phyloP scores from a whole-genome alignment of 805 yeast species.

The Schwanniomyces polymorphus region DNA sequence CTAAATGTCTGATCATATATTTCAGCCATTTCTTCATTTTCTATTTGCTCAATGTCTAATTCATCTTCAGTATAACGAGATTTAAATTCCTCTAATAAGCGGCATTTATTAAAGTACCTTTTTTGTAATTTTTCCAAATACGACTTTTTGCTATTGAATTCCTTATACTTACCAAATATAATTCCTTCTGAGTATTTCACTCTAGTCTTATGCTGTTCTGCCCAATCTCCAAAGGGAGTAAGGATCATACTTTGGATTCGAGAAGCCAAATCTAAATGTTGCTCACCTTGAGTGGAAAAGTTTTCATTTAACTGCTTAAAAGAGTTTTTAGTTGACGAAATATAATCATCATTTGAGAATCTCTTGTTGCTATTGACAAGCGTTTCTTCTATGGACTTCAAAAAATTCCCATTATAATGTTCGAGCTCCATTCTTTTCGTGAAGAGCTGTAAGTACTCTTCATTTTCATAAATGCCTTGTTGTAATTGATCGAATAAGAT shows the following conservation, averaged over 20 bases:
- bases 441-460: conserved; percentile 64
- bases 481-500: conserved; percentile 52
- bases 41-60: conserved; percentile 25
- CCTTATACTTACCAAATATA: conserved; percentile 50
- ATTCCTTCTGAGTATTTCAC: conserved; percentile 60
- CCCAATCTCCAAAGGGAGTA: conserved; percentile 74
- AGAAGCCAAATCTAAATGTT: conserved; percentile 61
- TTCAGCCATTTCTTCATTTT: conserved; percentile 16
- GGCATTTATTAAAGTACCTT: conserved; percentile 74
- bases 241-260: conserved; percentile 61
- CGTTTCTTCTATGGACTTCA: conserved; percentile 41
- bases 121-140: conserved; percentile 60
- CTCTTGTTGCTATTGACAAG: conserved; percentile 43
- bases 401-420: conserved; percentile 57
- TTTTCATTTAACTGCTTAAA: conserved; percentile 56
- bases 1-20: conserved; percentile 14
- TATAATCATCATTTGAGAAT: conserved; percentile 45
- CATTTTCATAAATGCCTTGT: conserved; percentile 70
- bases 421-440: conserved; percentile 74
- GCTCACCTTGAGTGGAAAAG: conserved; percentile 57
- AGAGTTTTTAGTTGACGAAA: conserved; percentile 63
- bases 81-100: conserved; percentile 67
- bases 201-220: conserved; percentile 67
- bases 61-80: conserved; percentile 48
- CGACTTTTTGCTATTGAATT: conserved; percentile 47